phyloP scores from a whole-genome alignment of 1,284 basidiomycete species.

The Neolentinus lepideus region DNA sequence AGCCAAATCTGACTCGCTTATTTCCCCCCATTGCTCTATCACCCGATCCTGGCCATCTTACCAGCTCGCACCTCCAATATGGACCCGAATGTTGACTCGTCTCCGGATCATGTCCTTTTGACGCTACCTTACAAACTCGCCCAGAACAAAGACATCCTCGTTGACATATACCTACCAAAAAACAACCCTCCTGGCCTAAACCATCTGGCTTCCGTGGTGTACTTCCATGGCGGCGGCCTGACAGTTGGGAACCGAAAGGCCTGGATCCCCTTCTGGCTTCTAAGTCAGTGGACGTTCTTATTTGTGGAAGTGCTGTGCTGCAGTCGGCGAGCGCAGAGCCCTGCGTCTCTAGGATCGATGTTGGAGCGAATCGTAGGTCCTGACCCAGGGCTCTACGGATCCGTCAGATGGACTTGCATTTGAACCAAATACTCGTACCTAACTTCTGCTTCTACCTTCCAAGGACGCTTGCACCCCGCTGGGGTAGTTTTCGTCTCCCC shows the following conservation, averaged over 20 bases:
- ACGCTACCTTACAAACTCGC: background rate
- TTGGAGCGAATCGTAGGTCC: too few species aligned
- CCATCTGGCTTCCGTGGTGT: conserved; percentile 39
- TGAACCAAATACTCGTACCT: too few species aligned
- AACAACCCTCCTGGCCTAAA: background rate
- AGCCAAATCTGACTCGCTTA: too few species aligned
- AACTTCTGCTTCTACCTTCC: conserved; percentile 2
- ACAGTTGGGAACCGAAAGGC: conserved; percentile 47
- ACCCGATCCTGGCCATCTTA: too few species aligned
- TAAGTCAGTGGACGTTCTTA: conserved; percentile 31
- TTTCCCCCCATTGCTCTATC: too few species aligned
- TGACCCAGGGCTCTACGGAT: conserved; percentile 3
- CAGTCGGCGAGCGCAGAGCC: too few species aligned
- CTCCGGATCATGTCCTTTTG: background rate
- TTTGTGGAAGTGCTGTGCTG: background rate
- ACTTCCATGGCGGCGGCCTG: conserved; percentile 60
- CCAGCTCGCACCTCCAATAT: too few species aligned
- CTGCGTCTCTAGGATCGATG: too few species aligned
- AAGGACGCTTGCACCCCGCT: conserved; percentile 34
- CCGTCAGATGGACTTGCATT: too few species aligned
- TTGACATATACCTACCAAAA: background rate
- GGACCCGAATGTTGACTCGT: too few species aligned
- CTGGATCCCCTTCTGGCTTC: conserved; percentile 58
- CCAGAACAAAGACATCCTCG: background rate
- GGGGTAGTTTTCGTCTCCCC: conserved; percentile 53